A percentile compares a stretch with the other conserved stretches of the same genome.
phyloP scores from a whole-genome alignment of 2,329 filamentous ascomycete genomes.

The Lachnellula subtilissima region DNA sequence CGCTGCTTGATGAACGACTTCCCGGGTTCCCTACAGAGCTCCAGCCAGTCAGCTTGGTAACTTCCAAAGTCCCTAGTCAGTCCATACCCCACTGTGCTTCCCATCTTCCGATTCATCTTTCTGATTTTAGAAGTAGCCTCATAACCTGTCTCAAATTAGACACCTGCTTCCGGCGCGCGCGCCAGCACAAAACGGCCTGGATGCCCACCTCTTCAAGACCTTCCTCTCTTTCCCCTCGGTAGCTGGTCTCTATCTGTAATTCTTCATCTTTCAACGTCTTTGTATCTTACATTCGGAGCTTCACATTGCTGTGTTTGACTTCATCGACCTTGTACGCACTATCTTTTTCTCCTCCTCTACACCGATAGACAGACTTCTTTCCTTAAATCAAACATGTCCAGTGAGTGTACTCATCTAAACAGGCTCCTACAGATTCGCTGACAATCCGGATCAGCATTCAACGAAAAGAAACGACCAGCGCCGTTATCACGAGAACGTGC shows the following conservation, averaged over 20 bases:
- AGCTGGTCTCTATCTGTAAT: conserved; percentile 34
- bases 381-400: conserved; percentile 2
- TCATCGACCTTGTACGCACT: conserved; percentile 18
- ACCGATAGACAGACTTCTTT: conserved; percentile 6
- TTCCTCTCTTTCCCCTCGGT: conserved; percentile 25
- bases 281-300: conserved; percentile 8
- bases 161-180: conserved; percentile 22
- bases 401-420: conserved; percentile 10
- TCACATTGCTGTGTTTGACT: conserved; percentile 14
- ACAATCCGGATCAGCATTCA: conserved; percentile 6
- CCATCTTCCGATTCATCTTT: conserved; percentile 19
- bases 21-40: conserved; percentile 7
- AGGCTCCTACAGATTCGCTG: conserved; percentile 3
- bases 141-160: conserved; percentile 26
- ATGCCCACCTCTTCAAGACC: conserved; percentile 24
- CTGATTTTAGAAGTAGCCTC: conserved; percentile 24
- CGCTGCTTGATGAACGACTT: conserved; percentile 1
- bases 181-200: conserved; percentile 29
- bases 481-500: conserved; percentile 32
- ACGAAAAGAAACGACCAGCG: conserved; percentile 28
- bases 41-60: conserved; percentile 10
- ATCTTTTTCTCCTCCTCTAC: conserved; percentile 3
- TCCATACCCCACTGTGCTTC: conserved; percentile 21
- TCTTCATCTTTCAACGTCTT: conserved; percentile 23
- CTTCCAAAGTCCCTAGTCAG: conserved; percentile 12